Evolutionary conservation across 2,329 filamentous ascomycete species (phyloP).

Genomic region (Trichoderma gracile): DNA sequence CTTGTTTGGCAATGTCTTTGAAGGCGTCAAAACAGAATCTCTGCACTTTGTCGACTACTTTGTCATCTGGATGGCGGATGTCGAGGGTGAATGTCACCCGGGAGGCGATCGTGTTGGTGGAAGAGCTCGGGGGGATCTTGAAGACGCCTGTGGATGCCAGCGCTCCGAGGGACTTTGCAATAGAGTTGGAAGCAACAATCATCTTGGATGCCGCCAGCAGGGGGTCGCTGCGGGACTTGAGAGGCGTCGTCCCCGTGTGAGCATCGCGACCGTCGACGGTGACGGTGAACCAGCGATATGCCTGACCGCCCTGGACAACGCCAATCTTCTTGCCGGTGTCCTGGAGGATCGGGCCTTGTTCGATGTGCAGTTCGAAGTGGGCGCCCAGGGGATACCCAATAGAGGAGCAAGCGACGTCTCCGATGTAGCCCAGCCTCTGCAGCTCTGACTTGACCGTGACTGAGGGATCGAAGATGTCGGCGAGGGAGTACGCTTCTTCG

Average conservation of each 20-base stretch:
- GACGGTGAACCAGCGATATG: constrained; percentile 38
- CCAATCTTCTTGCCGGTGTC: constrained; percentile 33
- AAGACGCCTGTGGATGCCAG: constrained; percentile 39
- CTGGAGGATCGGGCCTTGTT: constrained; percentile 68
- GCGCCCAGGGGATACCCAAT: constrained; percentile 62
- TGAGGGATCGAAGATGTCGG: constrained; percentile 50
- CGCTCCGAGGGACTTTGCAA: constrained; percentile 34
- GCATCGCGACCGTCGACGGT: constrained; percentile 35
- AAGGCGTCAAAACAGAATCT: constrained; percentile 32
- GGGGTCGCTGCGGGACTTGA: constrained; percentile 39
- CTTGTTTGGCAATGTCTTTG: constrained; percentile 31
- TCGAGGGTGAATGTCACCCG: constrained; percentile 67
- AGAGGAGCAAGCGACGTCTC: constrained; percentile 26
- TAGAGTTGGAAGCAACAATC: constrained; percentile 35
- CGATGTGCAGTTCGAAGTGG: constrained; percentile 83
- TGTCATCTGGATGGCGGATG: constrained; percentile 59
- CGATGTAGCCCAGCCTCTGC: constrained; percentile 62
- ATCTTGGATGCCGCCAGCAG: constrained; percentile 40
- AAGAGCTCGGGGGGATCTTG: constrained; percentile 58
- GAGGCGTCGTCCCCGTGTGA: constrained; percentile 38
- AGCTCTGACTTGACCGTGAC: constrained; percentile 50
- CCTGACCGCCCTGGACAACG: constrained; percentile 39
- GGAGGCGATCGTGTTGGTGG: constrained; percentile 70
- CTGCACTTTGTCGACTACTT: constrained; percentile 51
- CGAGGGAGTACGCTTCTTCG: constrained; percentile 61